A percentile compares a stretch with the other conserved stretches of the same genome.
phyloP scores from a whole-genome alignment of 2,329 filamentous ascomycete genomes.

The Fusarium sp. region DNA sequence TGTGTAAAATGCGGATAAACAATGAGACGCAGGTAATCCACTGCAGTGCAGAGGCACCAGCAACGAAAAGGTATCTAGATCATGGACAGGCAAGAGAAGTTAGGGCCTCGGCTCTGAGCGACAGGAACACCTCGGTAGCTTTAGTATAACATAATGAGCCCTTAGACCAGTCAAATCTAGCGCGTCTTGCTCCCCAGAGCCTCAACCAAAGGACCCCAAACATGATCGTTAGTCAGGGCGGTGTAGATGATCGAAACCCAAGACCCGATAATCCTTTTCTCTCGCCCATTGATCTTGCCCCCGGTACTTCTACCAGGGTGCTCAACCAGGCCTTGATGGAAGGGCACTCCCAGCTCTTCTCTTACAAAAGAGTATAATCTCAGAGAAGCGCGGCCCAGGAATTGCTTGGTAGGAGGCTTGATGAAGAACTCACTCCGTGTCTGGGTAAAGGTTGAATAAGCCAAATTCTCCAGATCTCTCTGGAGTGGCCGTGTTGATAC shows the following conservation, averaged over 20 bases:
- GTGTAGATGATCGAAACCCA: neutral
- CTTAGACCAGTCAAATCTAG: fast-evolving
- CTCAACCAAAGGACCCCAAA: neutral
- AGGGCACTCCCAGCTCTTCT: fast-evolving
- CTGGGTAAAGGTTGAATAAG: fast-evolving
- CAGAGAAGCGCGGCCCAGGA: neutral
- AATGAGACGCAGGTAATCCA: fast-evolving
- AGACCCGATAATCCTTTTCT: neutral
- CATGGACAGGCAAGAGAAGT: fast-evolving
- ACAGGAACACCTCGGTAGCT: neutral
- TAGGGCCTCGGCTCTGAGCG: fast-evolving
- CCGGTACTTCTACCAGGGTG: fast-evolving
- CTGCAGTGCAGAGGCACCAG: fast-evolving
- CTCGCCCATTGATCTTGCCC: fast-evolving
- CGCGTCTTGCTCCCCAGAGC: no score
- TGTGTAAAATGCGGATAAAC: fast-evolving
- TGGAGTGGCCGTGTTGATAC: fast-evolving
- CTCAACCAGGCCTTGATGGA: neutral
- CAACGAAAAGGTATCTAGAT: neutral
- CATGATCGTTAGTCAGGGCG: neutral
- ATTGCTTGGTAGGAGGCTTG: fast-evolving
- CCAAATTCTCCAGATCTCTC: neutral
- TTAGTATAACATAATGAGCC: neutral
- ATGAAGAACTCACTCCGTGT: neutral
- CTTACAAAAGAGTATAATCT: neutral